Evolutionary conservation across 345 rosid species (phyloP).

Genomic region (Euclidium syriacum): DNA sequence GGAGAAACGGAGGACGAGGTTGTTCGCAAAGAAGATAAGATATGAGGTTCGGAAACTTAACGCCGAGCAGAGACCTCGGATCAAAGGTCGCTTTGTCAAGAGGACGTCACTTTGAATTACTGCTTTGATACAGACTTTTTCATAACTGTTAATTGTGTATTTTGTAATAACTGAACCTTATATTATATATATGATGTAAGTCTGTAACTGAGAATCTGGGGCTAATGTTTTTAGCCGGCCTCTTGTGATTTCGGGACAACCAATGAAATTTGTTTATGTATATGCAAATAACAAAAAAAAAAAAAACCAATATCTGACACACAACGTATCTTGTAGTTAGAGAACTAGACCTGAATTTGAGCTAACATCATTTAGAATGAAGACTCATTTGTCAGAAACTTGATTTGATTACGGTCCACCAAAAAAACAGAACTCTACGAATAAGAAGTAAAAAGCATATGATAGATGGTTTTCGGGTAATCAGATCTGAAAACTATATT

Average conservation of each 20-base stretch:
- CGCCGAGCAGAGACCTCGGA: constrained; percentile 66
- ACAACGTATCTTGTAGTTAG: too few species aligned
- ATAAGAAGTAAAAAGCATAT: too few species aligned
- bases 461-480: too few species aligned
- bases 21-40: constrained; percentile 69
- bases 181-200: background rate
- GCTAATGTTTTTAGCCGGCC: background rate
- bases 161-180: background rate
- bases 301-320: too few species aligned
- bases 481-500: too few species aligned
- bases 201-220: background rate
- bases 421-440: too few species aligned
- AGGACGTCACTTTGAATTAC: constrained; percentile 31
- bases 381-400: too few species aligned
- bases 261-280: background rate
- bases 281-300: too few species aligned
- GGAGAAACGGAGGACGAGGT: constrained; percentile 55
- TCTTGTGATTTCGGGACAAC: background rate
- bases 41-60: constrained; percentile 67
- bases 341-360: too few species aligned
- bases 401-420: too few species aligned
- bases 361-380: too few species aligned
- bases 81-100: constrained; percentile 71
- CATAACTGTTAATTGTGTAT: background rate
- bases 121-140: background rate